These are phyloP conservation scores for Myxozyma monticola DNA, from an alignment of 805 yeast species.

Conservation along the genomic window DNA sequence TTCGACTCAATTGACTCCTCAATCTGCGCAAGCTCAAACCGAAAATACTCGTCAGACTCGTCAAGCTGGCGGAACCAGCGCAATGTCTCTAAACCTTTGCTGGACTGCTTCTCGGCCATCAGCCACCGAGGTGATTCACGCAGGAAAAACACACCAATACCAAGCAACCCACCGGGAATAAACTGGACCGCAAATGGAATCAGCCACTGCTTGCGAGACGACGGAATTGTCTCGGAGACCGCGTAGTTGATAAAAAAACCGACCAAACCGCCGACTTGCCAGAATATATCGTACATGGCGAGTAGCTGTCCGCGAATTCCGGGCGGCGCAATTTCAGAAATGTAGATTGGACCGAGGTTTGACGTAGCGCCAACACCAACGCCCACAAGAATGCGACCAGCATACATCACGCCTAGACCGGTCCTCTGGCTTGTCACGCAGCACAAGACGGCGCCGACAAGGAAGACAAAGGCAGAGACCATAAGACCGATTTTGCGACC, in stretches of 20 bases:
- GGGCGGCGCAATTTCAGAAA: conserved; percentile 76
- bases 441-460: conserved; percentile 34
- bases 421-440: conserved; percentile 13
- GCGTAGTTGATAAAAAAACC: conserved; percentile 56
- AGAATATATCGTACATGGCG: conserved; percentile 52
- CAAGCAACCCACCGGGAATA: conserved; percentile 38
- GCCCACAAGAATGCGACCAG: conserved; percentile 54
- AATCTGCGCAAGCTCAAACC: conserved; percentile 43
- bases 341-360: conserved; percentile 53
- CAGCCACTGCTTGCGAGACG: conserved; percentile 39
- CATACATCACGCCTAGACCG: conserved; percentile 36
- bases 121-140: conserved; percentile 70
- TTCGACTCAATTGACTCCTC: conserved; percentile 18
- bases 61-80: conserved; percentile 45
- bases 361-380: conserved; percentile 57
- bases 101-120: conserved; percentile 56
- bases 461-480: conserved; percentile 7
- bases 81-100: conserved; percentile 53
- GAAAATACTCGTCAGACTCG: conserved; percentile 44
- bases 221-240: conserved; percentile 42
- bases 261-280: conserved; percentile 53
- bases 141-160: conserved; percentile 52
- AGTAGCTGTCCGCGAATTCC: conserved; percentile 76
- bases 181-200: conserved; percentile 29
- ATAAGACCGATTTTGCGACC: conserved; percentile 57